Evolutionary conservation across 768 basidiomycete genomes (phyloP), one percentile per base, ranked within the genome.

Genomic region (Pleurotus salmoneostramineus): DNA sequence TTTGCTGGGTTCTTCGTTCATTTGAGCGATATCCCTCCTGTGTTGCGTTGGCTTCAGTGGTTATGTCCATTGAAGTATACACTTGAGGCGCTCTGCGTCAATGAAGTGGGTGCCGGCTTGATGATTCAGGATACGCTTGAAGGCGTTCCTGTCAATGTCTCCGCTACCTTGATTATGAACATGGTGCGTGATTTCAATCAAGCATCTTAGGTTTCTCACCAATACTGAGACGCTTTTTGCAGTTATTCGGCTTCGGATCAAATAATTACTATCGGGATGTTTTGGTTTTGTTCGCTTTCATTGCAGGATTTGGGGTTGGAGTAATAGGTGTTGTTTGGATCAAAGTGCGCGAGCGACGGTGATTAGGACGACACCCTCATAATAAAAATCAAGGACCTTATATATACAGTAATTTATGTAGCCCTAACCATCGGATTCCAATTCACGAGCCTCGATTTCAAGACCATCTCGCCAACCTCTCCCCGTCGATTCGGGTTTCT

Each of bases 1-100:
- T 93, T 80, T 62, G 92, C 93, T 0, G 93, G 93, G 11, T 98
- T 96, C 77, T 97, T 97, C 68, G 92, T 96, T 54, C 91, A 96
- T 68, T 79, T 96, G 57, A 71, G 74, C 60, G 77, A 81, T 59
- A 96, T 98, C 58, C 94, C 95, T 3, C 90, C 91, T 2, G 93
- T 95, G 1, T 80, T 98, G 1, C 82, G 95, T 12, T 98, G 95
- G 95, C 76, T 98, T 55, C 89, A 95, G 66, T 98, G 93, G 88
- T 64, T 95, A 58, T 89, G 89, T 56, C 90, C 91, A 40, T 78
- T 94, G 48, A 93, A 93, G 70, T 93, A 85, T 68, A 77, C 79
- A 27, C 76, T 92, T n/a, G 91, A 93, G 67, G 95, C 95, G 4
- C 76, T 97, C 12, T 78, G 88, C 10, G 90, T 97, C 37, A 98